Evolutionary conservation across 257 asterid species (phyloP).

Genomic region (Rhazya stricta): DNA sequence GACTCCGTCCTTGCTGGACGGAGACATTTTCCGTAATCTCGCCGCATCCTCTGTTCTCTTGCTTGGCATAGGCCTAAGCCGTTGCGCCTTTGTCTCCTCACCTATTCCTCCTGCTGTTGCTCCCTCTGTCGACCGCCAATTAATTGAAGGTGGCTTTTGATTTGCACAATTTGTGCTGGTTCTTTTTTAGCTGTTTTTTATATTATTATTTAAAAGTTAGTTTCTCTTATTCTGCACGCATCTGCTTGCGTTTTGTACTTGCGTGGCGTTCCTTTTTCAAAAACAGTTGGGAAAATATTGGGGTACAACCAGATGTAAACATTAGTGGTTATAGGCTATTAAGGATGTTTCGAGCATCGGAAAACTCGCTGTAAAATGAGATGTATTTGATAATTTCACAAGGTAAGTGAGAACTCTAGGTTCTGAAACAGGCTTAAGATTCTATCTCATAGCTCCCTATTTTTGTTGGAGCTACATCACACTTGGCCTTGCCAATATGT

Average conservation of each 20-base stretch:
- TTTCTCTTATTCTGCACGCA: not conserved
- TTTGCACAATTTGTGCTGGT: too few species aligned
- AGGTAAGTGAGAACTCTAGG: not conserved
- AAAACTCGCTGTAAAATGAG: not conserved
- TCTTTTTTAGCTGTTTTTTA: not conserved
- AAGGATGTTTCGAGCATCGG: not conserved
- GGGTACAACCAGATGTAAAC: not conserved
- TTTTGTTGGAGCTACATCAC: not conserved
- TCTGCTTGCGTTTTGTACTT: not conserved
- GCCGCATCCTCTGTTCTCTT: constrained; percentile 22
- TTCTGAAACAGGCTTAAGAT: not conserved
- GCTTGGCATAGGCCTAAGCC: constrained; percentile 15
- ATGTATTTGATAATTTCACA: not conserved
- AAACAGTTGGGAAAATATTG: too few species aligned
- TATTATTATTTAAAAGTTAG: not conserved
- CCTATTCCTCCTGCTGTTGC: not conserved
- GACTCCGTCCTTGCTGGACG: constrained; percentile 4
- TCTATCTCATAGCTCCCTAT: not conserved
- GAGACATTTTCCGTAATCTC: constrained; percentile 15
- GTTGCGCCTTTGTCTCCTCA: constrained; percentile 11
- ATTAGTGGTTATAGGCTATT: not conserved
- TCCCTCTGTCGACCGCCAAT: not conserved
- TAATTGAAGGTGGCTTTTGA: constrained; percentile 1
- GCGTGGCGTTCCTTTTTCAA: not conserved
- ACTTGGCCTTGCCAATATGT: not conserved